phyloP scores from a whole-genome alignment of 2,329 filamentous ascomycete species.

The Cladosporium cucumerinum region DNA sequence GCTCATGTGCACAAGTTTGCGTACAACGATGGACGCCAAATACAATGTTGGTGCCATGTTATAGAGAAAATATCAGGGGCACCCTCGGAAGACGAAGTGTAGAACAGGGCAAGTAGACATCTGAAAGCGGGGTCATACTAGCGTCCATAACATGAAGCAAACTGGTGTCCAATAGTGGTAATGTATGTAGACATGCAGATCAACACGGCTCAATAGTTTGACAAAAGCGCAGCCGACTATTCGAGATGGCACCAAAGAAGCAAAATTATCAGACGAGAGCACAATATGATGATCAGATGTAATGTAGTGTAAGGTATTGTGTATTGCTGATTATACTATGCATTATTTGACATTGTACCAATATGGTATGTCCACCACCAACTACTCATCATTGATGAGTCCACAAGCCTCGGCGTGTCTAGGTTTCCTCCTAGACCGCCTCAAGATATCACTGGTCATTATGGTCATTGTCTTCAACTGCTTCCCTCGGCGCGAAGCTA shows the following conservation, averaged over 20 bases:
- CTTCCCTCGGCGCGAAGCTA: slow-evolving; percentile 13
- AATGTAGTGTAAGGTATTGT: background rate
- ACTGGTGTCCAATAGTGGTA: background rate
- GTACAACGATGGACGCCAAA: background rate
- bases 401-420: background rate
- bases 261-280: background rate
- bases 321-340: slow-evolving; percentile 12
- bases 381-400: background rate
- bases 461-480: background rate
- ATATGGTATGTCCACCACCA: background rate
- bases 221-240: background rate
- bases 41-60: background rate
- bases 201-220: background rate
- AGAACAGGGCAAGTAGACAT: background rate
- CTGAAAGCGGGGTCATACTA: background rate
- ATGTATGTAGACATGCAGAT: background rate
- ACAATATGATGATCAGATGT: background rate
- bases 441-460: background rate
- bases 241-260: background rate
- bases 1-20: background rate
- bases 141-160: background rate
- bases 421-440: background rate
- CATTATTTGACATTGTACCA: slow-evolving; percentile 15
- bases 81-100: background rate
- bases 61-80: too few species aligned